A percentile compares a stretch with the other conserved stretches of the same genome.
Conservation (phyloP, 2,329 filamentous ascomycete species). For the Colletotrichum lentis region DNA sequence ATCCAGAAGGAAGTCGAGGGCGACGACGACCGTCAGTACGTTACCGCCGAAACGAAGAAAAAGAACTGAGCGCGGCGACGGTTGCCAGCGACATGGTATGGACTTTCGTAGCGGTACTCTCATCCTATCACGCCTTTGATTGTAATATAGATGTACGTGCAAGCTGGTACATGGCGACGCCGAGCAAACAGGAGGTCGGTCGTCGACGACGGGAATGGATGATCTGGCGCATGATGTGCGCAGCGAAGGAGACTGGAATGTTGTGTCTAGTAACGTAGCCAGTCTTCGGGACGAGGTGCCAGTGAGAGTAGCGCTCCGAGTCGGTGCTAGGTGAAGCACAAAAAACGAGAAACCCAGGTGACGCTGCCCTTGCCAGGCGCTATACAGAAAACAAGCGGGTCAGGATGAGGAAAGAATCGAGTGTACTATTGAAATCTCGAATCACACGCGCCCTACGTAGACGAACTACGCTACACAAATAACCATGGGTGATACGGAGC, state of each 20-base stretch:
- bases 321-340: too few species aligned
- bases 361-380: neutral
- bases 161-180: neutral
- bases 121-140: conserved; percentile 9
- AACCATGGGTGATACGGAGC: neutral
- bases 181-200: neutral
- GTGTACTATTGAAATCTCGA: neutral
- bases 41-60: conserved; percentile 40
- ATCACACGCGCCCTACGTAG: conserved; percentile 1
- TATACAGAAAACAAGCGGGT: neutral
- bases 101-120: conserved; percentile 24
- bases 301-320: neutral
- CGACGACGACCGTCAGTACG: conserved; percentile 40
- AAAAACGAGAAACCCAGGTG: neutral
- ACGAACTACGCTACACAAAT: neutral
- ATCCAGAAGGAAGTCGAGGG: conserved; percentile 61
- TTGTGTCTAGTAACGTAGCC: conserved; percentile 1
- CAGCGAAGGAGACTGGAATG: neutral
- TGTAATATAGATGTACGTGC: conserved; percentile 16
- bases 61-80: conserved; percentile 26
- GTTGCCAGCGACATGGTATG: neutral
- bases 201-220: neutral
- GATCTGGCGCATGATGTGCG: neutral
- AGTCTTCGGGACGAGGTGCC: neutral
- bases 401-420: neutral